These are phyloP conservation scores for Podosphaera xanthii DNA, from an alignment of 2,329 filamentous ascomycete genomes.

Conservation along the genomic window DNA sequence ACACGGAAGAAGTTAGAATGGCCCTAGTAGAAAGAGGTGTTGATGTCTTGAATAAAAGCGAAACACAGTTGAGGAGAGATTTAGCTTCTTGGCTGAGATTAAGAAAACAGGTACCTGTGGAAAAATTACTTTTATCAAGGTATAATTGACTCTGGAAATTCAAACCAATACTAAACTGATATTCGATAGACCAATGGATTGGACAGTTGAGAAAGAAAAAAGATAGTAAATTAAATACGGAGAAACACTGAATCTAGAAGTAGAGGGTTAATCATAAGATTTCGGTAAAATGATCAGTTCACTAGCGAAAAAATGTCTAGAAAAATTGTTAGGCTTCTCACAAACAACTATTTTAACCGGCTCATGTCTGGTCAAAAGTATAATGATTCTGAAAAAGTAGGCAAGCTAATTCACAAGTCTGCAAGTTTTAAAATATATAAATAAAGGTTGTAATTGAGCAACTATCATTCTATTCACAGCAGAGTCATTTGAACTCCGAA, in stretches of 20 bases:
- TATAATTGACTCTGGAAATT: constrained; percentile 3
- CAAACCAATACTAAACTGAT: constrained; percentile 3
- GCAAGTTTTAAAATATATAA: not conserved
- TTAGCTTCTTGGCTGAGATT: constrained; percentile 20
- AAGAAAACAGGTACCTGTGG: constrained; percentile 14
- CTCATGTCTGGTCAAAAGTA: no score
- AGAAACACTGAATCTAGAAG: no score
- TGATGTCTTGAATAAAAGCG: constrained; percentile 23
- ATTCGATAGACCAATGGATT: constrained; percentile 11
- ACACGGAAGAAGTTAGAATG: constrained; percentile 39
- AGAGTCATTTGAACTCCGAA: not conserved
- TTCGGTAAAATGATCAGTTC: no score
- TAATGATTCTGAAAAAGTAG: not conserved
- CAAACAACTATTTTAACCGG: no score
- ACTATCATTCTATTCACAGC: not conserved
- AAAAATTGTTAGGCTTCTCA: no score
- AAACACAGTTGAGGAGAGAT: constrained; percentile 17
- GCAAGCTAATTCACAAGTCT: no score
- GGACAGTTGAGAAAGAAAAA: constrained; percentile 8
- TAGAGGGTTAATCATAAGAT: no score
- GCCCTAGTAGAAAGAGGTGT: constrained; percentile 51
- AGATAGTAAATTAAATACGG: not conserved
- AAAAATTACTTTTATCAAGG: constrained; percentile 17
- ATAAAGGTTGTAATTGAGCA: not conserved
- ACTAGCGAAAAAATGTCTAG: no score